Base-by-base conservation (phyloP, 371 early-diverging fungal genomes). In the Mucor plumbeus region DNA sequence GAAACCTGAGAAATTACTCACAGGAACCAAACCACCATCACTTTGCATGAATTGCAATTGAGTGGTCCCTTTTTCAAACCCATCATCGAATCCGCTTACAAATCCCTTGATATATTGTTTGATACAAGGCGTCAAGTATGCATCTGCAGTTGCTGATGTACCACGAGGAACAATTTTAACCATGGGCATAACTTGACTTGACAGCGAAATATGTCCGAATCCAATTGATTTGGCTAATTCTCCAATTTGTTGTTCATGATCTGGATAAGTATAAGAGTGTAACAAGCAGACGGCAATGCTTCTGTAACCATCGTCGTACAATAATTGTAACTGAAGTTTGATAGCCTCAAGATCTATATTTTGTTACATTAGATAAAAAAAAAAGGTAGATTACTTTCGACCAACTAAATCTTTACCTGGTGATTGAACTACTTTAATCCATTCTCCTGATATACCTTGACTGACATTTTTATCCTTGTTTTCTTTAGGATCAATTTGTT, bases 31-130 rank as follows among this genome's bases (percentile, higher is more conserved):
- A 1, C 97, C 99, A 65, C 99, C 99, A 74, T 97, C 97, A 58
- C 91, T 91, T 77, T 96, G 96, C 99, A 98, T 98, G 75, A 98
- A 97, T 74, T 95, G 94, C 36, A 97, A 79, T 11, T 87, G 83
- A 8, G 92, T 92, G 7, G 84, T 82, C 21, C 78, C 69, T 0
- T 64, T 69, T 34, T 75, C 62, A 33, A 92, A 79, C 10, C 89
- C 87, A 38, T 87, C 87, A 72, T 95, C 95, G 72, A 98, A 97
- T 1, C 96, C 97, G 33, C 85, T 76, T 5, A 89, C 81, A 72
- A 97, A 97, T 1, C 92, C 91, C 47, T 89, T 76, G 17, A 97
- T 85, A 69, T 97, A 97, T 7, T 87, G 83, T 57, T 89, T 85
- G 66, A 97, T 94, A 68, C 91, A 89, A 2, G 98, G 99, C 3